Conservation (phyloP, 2,329 filamentous ascomycete species). For the Onygena corvina region DNA sequence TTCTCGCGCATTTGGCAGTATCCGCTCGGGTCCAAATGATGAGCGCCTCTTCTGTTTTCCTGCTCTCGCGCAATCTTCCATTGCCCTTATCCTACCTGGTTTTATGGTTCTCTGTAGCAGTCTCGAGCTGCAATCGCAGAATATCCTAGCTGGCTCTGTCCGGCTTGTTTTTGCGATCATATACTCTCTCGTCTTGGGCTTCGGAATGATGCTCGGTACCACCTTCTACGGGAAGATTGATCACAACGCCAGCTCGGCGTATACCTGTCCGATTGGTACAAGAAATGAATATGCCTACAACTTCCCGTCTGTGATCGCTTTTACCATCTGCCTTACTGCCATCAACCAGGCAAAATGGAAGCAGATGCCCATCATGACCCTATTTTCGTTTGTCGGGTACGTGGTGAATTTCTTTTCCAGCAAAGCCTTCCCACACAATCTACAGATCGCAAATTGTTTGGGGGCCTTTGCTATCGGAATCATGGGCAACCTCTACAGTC, state of each 20-base stretch:
- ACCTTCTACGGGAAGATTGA: conserved; percentile 53
- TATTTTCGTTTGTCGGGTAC: conserved; percentile 63
- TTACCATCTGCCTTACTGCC: conserved; percentile 61
- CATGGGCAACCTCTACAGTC: conserved; percentile 65
- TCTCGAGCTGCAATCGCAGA: conserved; percentile 57
- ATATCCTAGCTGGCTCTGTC: conserved; percentile 58
- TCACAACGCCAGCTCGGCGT: conserved; percentile 39
- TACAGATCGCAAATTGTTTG: conserved; percentile 64
- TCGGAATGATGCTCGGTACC: conserved; percentile 57
- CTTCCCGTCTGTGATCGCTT: conserved; percentile 63
- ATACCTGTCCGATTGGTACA: conserved; percentile 39
- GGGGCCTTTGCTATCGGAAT: conserved; percentile 66
- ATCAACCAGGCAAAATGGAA: conserved; percentile 74
- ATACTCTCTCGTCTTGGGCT: conserved; percentile 60
- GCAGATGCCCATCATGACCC: conserved; percentile 62
- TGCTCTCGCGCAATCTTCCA: conserved; percentile 58
- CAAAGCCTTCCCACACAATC: conserved; percentile 54
- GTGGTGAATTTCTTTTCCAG: conserved; percentile 62
- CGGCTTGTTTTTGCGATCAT: conserved; percentile 65
- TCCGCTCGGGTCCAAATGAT: conserved; percentile 32
- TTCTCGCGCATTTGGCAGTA: conserved; percentile 56
- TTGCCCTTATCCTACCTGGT: conserved; percentile 61
- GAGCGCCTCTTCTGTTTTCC: conserved; percentile 55
- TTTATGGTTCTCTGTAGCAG: conserved; percentile 50
- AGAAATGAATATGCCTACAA: conserved; percentile 37